Evolutionary conservation across 106 monocot species (phyloP).

Genomic region (Acanthochlamys bracteata): DNA sequence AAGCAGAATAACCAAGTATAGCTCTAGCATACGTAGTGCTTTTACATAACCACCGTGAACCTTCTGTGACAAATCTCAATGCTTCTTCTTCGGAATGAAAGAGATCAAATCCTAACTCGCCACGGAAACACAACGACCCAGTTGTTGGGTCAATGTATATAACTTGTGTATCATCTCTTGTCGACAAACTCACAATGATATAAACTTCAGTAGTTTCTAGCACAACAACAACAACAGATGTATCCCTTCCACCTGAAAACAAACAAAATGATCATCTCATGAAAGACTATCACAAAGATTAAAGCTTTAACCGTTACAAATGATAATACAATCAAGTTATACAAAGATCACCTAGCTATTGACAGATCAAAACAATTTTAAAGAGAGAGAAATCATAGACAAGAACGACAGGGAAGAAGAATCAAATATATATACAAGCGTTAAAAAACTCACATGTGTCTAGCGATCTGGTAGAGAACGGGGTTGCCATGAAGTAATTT

Average conservation of each 20-base stretch:
- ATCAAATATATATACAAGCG: no score
- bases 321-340: no score
- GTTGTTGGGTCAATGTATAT: conserved; percentile 91
- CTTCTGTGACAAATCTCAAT: conserved; percentile 64
- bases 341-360: no score
- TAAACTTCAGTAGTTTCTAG: conserved; percentile 82
- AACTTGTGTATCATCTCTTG: conserved; percentile 71
- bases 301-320: no score
- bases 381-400: no score
- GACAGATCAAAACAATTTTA: no score
- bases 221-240: conserved; percentile 58
- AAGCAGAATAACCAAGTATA: conserved; percentile 71
- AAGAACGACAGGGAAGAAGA: no score
- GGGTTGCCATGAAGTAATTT: no score
- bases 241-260: conserved; percentile 51
- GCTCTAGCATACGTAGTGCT: conserved; percentile 60
- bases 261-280: no score
- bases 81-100: conserved; percentile 74
- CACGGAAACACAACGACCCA: conserved; percentile 49
- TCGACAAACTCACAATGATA: conserved; percentile 77
- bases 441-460: no score
- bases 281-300: no score
- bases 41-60: conserved; percentile 60
- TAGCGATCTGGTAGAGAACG: no score
- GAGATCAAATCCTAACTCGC: conserved; percentile 54